Evolutionary conservation across 139 green algal species (phyloP).

Genomic region (Edaphochlamys debaryana): DNA sequence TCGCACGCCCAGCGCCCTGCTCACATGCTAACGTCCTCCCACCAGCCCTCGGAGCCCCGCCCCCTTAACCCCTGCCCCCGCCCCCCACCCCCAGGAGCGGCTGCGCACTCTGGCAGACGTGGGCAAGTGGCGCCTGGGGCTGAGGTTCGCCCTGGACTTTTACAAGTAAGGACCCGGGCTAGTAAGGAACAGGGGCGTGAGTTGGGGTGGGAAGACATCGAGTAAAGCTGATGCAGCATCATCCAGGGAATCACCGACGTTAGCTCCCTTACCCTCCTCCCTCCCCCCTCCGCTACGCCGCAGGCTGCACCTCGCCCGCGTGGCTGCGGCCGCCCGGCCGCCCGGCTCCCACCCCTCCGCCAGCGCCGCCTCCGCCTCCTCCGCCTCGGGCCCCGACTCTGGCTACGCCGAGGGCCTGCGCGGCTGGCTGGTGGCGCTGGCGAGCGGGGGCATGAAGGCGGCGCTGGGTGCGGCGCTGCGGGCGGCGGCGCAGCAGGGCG

Average conservation of each 20-base stretch:
- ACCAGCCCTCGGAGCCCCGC: too few relatives aligned
- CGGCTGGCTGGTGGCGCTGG: constrained; percentile 58
- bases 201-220: not conserved
- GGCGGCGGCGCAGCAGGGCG: constrained; percentile 6
- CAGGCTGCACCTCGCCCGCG: constrained; percentile 26
- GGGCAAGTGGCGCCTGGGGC: constrained; percentile 56
- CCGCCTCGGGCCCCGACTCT: not conserved
- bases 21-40: too few relatives aligned
- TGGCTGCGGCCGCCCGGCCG: not conserved
- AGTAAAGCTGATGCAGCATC: too few relatives aligned
- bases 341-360: not conserved
- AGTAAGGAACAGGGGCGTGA: not conserved
- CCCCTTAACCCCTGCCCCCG: too few relatives aligned
- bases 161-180: constrained; percentile 49
- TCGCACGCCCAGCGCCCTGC: too few relatives aligned
- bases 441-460: constrained; percentile 50
- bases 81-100: too few relatives aligned
- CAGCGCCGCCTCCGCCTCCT: not conserved
- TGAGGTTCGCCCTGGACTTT: constrained; percentile 58
- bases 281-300: not conserved
- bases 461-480: constrained; percentile 10
- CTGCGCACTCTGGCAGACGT: constrained; percentile 62
- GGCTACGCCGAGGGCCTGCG: constrained; percentile 42
- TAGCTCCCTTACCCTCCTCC: not conserved
- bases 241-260: not conserved